Evolutionary conservation across 805 yeast genomes (phyloP), one percentile per base, ranked within the genome.

Genomic region (Kodamaea leandrae): DNA sequence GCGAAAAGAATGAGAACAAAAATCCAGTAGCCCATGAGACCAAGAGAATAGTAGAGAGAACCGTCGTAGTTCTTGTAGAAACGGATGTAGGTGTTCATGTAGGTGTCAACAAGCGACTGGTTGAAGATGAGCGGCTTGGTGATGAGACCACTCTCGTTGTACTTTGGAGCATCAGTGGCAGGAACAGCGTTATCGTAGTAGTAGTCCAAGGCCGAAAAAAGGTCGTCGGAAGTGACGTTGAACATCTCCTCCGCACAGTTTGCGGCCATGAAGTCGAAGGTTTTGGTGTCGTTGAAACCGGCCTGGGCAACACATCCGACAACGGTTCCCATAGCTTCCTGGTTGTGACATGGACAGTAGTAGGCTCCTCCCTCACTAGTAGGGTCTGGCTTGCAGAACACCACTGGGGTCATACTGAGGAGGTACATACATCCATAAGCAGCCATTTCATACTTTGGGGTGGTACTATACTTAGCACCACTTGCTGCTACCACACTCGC

Each of bases 21-120:
- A n/a, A 59, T 58, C 64, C 74, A 74, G 49, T 61, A 74, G 6
- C 57, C 53, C 38, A 64, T 46, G 23, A 72, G 49, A 4, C 60
- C 61, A 34, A 58, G 42, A 4, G 64, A 62, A 35, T 53, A 63
- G 43, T 50, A 63, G 9, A 53, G 50, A 4, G 63, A 53, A 28
- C 53, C 33, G 24, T 51, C 43, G 38, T 53, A 56, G 37, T 56
- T 58, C 4, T 57, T 58, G 18, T 51, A 47, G 40, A 50, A 58
- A 13, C 34, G 32, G 9, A 25, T 28, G 32, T 57, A 55, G 2
- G 57, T 32, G 4, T 33, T 37, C 13, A 23, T 28, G 32, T 48
- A 55, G 2, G 48, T 34, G 1, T 39, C 26, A 26, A 45, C 46
- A 3, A 19, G 32, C 2, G 50, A 36, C 6, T 32, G 20, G 12